Evolutionary conservation across 2,329 filamentous ascomycete genomes (phyloP).

Genomic region (Thermothelomyces thermophilus): DNA sequence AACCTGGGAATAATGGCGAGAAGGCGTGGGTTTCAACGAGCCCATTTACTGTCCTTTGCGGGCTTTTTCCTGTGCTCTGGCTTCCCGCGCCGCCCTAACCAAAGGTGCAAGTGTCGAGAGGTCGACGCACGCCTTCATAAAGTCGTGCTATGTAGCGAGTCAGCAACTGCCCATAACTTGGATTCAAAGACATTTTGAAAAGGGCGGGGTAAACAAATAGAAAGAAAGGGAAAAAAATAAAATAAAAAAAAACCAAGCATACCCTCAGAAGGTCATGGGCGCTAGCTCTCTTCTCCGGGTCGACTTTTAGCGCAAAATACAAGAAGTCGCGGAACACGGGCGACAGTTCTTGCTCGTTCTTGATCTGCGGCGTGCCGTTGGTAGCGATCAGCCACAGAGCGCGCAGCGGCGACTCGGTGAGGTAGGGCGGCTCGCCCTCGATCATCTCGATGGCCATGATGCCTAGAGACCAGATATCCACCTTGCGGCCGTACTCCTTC

Average conservation of each 20-base stretch:
- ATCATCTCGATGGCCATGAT: constrained; percentile 99
- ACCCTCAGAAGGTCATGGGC: constrained; percentile 91
- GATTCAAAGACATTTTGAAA: too few relatives aligned
- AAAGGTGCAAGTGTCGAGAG: constrained; percentile 74
- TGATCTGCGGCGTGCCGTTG: constrained; percentile 90
- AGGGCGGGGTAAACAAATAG: too few relatives aligned
- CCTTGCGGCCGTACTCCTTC: constrained; percentile 96
- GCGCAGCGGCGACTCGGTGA: constrained; percentile 88
- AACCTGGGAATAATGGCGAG: neutral
- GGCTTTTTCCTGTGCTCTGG: constrained; percentile 77
- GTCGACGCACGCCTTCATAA: constrained; percentile 71
- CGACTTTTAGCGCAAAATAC: constrained; percentile 88
- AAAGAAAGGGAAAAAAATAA: constrained; percentile 3
- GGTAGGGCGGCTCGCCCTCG: constrained; percentile 92
- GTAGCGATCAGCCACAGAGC: constrained; percentile 95
- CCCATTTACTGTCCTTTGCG: constrained; percentile 49
- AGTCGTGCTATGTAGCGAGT: constrained; percentile 55
- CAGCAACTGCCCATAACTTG: constrained; percentile 9
- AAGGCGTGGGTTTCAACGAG: neutral
- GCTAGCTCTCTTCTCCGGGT: constrained; percentile 92
- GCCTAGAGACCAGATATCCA: constrained; percentile 96
- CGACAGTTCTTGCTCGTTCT: constrained; percentile 79
- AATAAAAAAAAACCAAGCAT: constrained; percentile 35
- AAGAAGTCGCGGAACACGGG: constrained; percentile 85
- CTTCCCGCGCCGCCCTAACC: constrained; percentile 77